Percentiles rank a stretch among this genome's conserved stretches.
phyloP scores from a whole-genome alignment of 352 stramenopile genomes.

The Phytophthora constricta region DNA sequence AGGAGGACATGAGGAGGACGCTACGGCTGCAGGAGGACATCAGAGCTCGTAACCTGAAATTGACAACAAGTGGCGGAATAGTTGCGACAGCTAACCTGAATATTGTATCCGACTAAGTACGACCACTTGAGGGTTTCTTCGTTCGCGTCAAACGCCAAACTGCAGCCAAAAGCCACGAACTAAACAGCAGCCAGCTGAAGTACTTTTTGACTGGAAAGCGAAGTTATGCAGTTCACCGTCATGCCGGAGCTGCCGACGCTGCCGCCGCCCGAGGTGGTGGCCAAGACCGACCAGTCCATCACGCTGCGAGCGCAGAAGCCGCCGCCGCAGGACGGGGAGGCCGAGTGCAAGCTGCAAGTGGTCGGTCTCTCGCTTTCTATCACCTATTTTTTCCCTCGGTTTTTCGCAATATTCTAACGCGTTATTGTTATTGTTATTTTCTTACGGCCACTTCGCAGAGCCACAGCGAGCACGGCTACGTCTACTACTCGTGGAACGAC shows the following conservation, averaged over 20 bases:
- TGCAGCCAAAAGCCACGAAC: background rate
- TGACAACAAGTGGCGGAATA: background rate
- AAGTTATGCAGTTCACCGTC: slow-evolving; percentile 52
- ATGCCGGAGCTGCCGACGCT: slow-evolving; percentile 71
- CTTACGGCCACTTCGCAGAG: slow-evolving; percentile 37
- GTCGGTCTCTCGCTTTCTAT: slow-evolving; percentile 18
- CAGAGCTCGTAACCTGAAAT: background rate
- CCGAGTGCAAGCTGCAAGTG: slow-evolving; percentile 64
- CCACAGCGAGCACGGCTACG: slow-evolving; percentile 85
- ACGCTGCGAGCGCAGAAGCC: slow-evolving; percentile 59
- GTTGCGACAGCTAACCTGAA: background rate
- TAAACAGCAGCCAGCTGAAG: too few relatives aligned
- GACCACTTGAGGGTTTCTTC: too few relatives aligned
- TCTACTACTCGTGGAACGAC: slow-evolving; percentile 89
- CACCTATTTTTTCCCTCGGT: background rate
- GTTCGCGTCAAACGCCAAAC: background rate
- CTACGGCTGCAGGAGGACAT: slow-evolving; percentile 9
- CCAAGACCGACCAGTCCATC: slow-evolving; percentile 82
- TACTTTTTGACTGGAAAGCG: background rate
- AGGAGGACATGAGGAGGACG: slow-evolving; percentile 7
- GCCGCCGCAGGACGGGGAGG: slow-evolving; percentile 39
- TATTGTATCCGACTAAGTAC: too few relatives aligned
- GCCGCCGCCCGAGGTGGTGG: slow-evolving; percentile 60
- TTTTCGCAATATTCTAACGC: background rate
- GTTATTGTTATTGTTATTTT: background rate